Conservation (phyloP, 2,329 filamentous ascomycete species). For the Penicillium sp. region DNA sequence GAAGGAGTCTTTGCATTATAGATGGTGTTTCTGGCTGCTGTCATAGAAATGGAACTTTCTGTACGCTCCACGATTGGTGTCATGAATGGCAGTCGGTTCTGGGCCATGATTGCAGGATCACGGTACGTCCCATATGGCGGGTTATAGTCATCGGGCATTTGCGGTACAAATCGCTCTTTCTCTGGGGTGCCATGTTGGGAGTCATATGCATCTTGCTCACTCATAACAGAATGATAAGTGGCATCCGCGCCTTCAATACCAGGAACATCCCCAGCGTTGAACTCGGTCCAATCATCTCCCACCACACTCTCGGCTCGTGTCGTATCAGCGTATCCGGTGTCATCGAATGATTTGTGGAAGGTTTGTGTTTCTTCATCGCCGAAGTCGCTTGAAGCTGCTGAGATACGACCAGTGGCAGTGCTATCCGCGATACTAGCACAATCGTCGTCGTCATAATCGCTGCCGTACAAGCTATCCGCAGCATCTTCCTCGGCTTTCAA, state of each 20-base stretch:
- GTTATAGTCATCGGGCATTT: slow-evolving; percentile 87
- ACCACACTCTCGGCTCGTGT: slow-evolving; percentile 60
- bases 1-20: slow-evolving; percentile 77
- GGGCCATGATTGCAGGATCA: slow-evolving; percentile 77
- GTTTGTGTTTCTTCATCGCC: slow-evolving; percentile 60
- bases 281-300: slow-evolving; percentile 84
- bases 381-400: slow-evolving; percentile 66
- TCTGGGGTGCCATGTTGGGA: slow-evolving; percentile 39
- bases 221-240: slow-evolving; percentile 25
- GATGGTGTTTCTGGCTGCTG: slow-evolving; percentile 60
- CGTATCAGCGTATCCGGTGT: slow-evolving; percentile 46
- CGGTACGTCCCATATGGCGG: slow-evolving; percentile 79
- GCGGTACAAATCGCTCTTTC: slow-evolving; percentile 53
- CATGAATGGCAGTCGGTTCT: slow-evolving; percentile 96
- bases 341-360: slow-evolving; percentile 46
- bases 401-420: slow-evolving; percentile 74
- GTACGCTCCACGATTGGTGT: slow-evolving; percentile 97
- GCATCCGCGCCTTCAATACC: slow-evolving; percentile 36
- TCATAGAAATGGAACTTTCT: slow-evolving; percentile 77
- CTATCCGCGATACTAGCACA: slow-evolving; percentile 66
- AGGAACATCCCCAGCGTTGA: slow-evolving; percentile 72
- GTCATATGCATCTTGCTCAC: slow-evolving; percentile 37
- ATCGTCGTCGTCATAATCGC: slow-evolving; percentile 69
- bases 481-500: slow-evolving; percentile 58
- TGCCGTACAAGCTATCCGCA: slow-evolving; percentile 68